Evolutionary conservation across 169 alveolate species (phyloP), one percentile per base, ranked within the genome.

Genomic region (Eimeria maxima): DNA sequence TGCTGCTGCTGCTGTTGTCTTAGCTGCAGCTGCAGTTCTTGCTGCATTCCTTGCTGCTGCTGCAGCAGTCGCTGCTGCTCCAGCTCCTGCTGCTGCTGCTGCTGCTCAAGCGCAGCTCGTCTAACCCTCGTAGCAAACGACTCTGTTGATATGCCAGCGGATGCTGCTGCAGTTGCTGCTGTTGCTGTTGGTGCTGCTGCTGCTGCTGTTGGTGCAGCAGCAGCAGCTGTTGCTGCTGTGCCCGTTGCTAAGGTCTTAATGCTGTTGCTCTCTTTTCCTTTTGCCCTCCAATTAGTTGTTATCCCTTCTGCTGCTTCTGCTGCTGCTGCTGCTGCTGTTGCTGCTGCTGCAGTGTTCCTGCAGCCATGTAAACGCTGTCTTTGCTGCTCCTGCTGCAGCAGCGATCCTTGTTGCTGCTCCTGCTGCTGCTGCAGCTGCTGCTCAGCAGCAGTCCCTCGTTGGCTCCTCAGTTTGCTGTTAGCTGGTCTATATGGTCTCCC

Each of bases 401-500:
- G 89, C 44, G 38, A 33, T 65, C 14, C 42, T 42, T 22, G 42
- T 22, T 13, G 65, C 57, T 50, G 57, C 57, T 50, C 18, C 11
- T 11, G 18, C 57, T 50, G 18, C 57, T 50, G 57, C 57, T 50
- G 57, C 57, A 50, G 57, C 67, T 8, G 42, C 60, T 2, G 65
- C 67, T 38, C 89, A 33, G 22, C 89, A 45, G 65, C 89, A 78
- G 89, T 2, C 22, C 65, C 65, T 57, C 63, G 38, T 57, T 78
- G 67, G 24, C 89, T 57, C 65, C 44, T 18, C 11, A 78, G 89
- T 53, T 90, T 90, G 76, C 83, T 57, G 74, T 73, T 67, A 53
- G 95, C 95, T 24, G 95, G 95, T 47, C 95, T 22, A 87, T 90
- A 90, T 18, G 88, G 95, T 50, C 86, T 44, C 57, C 60, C 81